A percentile compares a stretch with the other conserved stretches of the same genome.
Conservation (phyloP, 2,329 filamentous ascomycete species). For the Akanthomyces lecanii region DNA sequence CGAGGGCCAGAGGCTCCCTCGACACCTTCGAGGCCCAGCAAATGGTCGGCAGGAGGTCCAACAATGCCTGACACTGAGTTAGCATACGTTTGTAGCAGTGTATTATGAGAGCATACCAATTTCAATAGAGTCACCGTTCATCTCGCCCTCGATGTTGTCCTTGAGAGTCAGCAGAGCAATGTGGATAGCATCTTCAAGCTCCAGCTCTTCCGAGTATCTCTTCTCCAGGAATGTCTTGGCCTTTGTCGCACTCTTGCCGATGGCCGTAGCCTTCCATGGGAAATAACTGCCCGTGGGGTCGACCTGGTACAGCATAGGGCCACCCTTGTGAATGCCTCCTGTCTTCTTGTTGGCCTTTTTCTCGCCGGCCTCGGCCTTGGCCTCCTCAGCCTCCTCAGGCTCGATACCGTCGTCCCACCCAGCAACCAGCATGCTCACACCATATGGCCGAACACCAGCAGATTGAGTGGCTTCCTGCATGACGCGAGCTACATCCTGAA, state of each 20-base stretch:
- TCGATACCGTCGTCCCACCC: constrained; percentile 97
- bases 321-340: constrained; percentile 90
- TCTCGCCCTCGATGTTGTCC: constrained; percentile 98
- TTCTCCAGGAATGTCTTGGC: constrained; percentile 99
- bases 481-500: constrained; percentile 94
- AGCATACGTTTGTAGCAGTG: constrained; percentile 20
- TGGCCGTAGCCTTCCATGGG: constrained; percentile 98
- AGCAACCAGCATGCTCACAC: constrained; percentile 90
- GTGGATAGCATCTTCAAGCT: constrained; percentile 97
- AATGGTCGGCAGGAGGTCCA: constrained; percentile 85
- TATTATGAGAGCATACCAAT: constrained; percentile 58
- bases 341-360: constrained; percentile 80
- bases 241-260: constrained; percentile 96
- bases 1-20: constrained; percentile 79
- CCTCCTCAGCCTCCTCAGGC: constrained; percentile 69
- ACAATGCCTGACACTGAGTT: constrained; percentile 67
- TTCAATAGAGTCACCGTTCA: constrained; percentile 98
- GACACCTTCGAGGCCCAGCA: constrained; percentile 87
- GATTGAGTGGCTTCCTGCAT: constrained; percentile 99
- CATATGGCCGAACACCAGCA: constrained; percentile 93
- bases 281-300: constrained; percentile 99
- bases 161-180: constrained; percentile 96
- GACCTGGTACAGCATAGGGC: constrained; percentile 96
- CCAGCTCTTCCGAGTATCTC: constrained; percentile 93
- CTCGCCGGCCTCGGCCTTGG: constrained; percentile 56